A percentile compares a stretch with the other conserved stretches of the same genome.
Evolutionary conservation across 192 early-diverging fungal species (phyloP).

Genomic region (Podila clonocystis): DNA sequence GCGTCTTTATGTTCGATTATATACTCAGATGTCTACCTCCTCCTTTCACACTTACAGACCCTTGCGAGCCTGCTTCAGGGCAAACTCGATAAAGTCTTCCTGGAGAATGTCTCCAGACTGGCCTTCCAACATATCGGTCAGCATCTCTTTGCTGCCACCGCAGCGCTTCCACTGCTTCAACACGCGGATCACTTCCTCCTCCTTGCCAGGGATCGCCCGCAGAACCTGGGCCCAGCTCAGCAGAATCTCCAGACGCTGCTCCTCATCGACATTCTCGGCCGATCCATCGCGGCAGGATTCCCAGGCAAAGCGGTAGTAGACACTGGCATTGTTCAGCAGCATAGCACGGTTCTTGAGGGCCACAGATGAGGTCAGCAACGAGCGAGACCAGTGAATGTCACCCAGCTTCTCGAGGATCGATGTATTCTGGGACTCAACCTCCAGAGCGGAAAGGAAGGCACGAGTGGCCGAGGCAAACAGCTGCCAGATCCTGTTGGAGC

Average conservation of each 20-base stretch:
- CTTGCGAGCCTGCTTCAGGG: conserved; percentile 24
- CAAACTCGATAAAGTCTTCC: conserved; percentile 46
- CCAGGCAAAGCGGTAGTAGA: conserved; percentile 60
- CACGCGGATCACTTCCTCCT: conserved; percentile 43
- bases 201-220: conserved; percentile 36
- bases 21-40: background rate
- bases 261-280: conserved; percentile 56
- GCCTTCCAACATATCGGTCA: conserved; percentile 28
- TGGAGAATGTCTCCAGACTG: conserved; percentile 34
- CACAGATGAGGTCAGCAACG: conserved; percentile 47
- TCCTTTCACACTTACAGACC: background rate
- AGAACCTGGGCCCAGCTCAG: conserved; percentile 49
- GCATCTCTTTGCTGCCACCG: conserved; percentile 42
- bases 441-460: conserved; percentile 54
- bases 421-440: conserved; percentile 59
- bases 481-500: conserved; percentile 51
- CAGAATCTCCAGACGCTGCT: conserved; percentile 44
- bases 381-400: conserved; percentile 57
- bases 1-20: too few relatives aligned
- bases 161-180: conserved; percentile 47
- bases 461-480: conserved; percentile 54
- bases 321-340: conserved; percentile 61
- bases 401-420: conserved; percentile 63
- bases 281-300: conserved; percentile 54
- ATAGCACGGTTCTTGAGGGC: conserved; percentile 55